These are phyloP conservation scores for Microbotryomycetes sp. DNA, from an alignment of 1,284 basidiomycete genomes.

Conservation along the genomic window DNA sequence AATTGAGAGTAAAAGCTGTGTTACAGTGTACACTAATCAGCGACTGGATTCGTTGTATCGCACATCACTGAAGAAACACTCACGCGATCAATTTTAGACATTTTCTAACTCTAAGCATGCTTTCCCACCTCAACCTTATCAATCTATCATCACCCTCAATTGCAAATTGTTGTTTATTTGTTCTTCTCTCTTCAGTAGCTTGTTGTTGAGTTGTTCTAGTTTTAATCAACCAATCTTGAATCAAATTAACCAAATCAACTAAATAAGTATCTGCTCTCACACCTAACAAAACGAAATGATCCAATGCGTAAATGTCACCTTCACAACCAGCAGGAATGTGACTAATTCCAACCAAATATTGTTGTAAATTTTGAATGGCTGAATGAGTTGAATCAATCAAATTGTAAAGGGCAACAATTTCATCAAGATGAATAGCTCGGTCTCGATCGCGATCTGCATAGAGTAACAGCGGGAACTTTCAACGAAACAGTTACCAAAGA, in stretches of 20 bases:
- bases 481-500: background rate
- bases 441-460: conserved; percentile 14
- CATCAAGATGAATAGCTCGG: conserved; percentile 10
- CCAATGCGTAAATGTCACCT: conserved; percentile 17
- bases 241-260: conserved; percentile 22
- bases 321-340: conserved; percentile 12
- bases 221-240: conserved; percentile 15
- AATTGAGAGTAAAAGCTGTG: conserved; percentile 29
- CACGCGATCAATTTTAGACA: conserved; percentile 25
- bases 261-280: conserved; percentile 25
- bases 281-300: conserved; percentile 28
- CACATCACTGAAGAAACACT: too few species aligned
- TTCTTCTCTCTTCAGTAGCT: background rate
- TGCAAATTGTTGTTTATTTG: conserved; percentile 4
- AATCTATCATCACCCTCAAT: conserved; percentile 11
- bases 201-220: too few species aligned
- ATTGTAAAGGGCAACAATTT: conserved; percentile 20
- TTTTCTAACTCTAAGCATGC: conserved; percentile 24
- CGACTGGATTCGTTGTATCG: too few species aligned
- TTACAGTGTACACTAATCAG: too few species aligned
- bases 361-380: conserved; percentile 23
- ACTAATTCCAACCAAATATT: conserved; percentile 17
- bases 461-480: background rate
- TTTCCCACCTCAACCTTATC: conserved; percentile 16
- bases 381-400: conserved; percentile 27